phyloP scores from a whole-genome alignment of 2,329 filamentous ascomycete species.

The Huntiella omanensis region DNA sequence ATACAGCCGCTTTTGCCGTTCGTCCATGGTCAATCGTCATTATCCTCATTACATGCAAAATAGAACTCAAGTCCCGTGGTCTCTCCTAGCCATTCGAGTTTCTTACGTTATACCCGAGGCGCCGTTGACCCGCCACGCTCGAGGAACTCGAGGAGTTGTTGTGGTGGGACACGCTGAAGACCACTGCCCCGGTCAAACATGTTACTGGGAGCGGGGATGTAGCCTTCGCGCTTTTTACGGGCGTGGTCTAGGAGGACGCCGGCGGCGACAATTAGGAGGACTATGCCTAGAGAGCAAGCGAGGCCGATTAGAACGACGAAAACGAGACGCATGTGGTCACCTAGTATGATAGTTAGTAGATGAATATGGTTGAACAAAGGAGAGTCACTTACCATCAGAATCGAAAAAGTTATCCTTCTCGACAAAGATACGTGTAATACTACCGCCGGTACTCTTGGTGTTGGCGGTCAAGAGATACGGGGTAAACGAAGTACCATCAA shows the following conservation, averaged over 20 bases:
- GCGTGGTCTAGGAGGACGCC: constrained; percentile 60
- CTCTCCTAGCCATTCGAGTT: too few relatives aligned
- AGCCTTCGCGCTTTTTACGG: constrained; percentile 61
- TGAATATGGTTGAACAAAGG: not conserved
- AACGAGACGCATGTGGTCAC: constrained; percentile 46
- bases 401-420: constrained; percentile 63
- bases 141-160: constrained; percentile 37
- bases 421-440: constrained; percentile 65
- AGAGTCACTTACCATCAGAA: constrained; percentile 32
- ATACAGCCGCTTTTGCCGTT: not conserved
- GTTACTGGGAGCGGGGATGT: constrained; percentile 54
- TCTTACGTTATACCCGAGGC: constrained; percentile 17
- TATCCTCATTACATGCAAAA: not conserved
- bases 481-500: constrained; percentile 59
- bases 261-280: constrained; percentile 56
- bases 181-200: constrained; percentile 41
- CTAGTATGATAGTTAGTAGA: constrained; percentile 18
- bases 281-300: constrained; percentile 57
- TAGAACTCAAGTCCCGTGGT: not conserved
- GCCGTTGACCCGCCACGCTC: constrained; percentile 32
- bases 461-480: constrained; percentile 69
- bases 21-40: not conserved
- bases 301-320: constrained; percentile 68
- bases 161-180: constrained; percentile 40
- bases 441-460: constrained; percentile 45